Conservation (phyloP, 345 rosid genomes). For the Salix suchowensis region DNA sequence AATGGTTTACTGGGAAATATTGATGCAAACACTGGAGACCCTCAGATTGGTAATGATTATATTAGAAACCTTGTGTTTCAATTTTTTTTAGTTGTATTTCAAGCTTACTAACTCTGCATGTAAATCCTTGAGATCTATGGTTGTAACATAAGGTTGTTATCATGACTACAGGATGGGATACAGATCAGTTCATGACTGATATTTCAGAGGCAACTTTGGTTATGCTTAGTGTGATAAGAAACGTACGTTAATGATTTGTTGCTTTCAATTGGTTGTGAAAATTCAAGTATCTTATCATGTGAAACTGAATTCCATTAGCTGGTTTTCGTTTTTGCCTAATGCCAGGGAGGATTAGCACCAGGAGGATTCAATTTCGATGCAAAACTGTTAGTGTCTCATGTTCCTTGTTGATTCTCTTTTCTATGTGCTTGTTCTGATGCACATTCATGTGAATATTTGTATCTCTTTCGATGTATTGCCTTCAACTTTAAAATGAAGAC, state of each 20-base stretch:
- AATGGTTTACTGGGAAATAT: constrained; percentile 83
- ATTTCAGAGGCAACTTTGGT: constrained; percentile 82
- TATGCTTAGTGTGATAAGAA: constrained; percentile 81
- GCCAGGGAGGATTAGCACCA: constrained; percentile 86
- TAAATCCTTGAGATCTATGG: neutral
- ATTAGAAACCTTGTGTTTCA: neutral
- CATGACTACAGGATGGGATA: constrained; percentile 73
- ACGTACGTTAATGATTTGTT: constrained; percentile 37
- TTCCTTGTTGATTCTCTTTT: neutral
- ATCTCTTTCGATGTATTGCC: neutral
- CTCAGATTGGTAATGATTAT: constrained; percentile 59
- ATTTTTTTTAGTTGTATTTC: neutral
- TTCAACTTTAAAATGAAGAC: neutral
- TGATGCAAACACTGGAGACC: constrained; percentile 94
- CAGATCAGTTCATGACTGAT: constrained; percentile 89
- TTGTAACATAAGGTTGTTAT: constrained; percentile 1
- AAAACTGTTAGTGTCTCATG: constrained; percentile 53
- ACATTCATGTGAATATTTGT: neutral
- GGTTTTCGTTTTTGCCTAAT: constrained; percentile 9
- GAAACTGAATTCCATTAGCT: neutral
- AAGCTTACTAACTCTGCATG: too few species aligned
- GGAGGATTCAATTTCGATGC: constrained; percentile 99
- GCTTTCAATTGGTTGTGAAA: neutral
- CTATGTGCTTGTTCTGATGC: neutral
- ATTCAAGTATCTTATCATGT: neutral